A percentile compares a stretch with the other conserved stretches of the same genome.
Conservation (phyloP, 2,329 filamentous ascomycete genomes). For the Fusarium ramigenum region DNA sequence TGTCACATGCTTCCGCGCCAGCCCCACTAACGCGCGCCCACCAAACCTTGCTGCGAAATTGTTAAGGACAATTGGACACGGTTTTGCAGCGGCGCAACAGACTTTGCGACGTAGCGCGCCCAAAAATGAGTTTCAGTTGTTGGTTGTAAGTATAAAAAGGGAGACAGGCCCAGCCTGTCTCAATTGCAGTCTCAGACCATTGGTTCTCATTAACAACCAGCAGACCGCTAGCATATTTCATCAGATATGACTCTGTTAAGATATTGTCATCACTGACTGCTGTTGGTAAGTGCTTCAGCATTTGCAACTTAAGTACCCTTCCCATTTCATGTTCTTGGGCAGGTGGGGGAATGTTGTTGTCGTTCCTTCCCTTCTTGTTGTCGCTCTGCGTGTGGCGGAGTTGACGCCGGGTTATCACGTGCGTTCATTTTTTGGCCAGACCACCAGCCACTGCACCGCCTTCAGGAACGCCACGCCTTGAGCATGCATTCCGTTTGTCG, state of each 20-base stretch:
- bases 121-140: background rate
- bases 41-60: background rate
- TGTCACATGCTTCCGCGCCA: background rate
- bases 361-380: background rate
- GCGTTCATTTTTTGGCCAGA: accelerated
- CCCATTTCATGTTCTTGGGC: background rate
- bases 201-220: too few species aligned
- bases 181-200: background rate
- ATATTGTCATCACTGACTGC: background rate
- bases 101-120: background rate
- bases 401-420: background rate
- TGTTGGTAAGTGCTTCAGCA: background rate
- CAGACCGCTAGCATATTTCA: too few species aligned
- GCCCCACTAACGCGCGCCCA: background rate
- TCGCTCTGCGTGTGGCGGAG: background rate
- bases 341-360: background rate
- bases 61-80: background rate
- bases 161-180: background rate
- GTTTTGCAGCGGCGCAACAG: background rate
- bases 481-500: accelerated
- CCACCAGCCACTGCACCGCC: background rate
- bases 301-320: background rate
- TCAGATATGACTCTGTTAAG: too few species aligned
- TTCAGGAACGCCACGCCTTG: background rate
- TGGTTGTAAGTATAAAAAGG: background rate